These are phyloP conservation scores for Musa itinerans DNA, from an alignment of 176 grass and related monocot species.

Conservation along the genomic window DNA sequence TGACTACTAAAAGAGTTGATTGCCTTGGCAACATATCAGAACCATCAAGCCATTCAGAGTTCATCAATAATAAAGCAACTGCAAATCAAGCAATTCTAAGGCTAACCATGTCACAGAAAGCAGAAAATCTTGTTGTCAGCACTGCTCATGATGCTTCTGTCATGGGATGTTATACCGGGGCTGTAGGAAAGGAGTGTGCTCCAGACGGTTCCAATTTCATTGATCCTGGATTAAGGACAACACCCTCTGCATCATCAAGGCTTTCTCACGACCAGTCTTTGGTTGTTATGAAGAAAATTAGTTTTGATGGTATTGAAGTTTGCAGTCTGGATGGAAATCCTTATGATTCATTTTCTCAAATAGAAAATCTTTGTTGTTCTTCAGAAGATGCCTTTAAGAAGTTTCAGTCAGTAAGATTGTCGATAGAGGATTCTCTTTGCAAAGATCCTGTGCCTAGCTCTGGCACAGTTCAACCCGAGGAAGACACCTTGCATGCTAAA, in stretches of 20 bases:
- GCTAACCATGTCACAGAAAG: neutral
- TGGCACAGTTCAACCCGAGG: neutral
- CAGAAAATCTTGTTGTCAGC: neutral
- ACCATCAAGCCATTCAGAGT: neutral
- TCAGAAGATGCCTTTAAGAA: neutral
- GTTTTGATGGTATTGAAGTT: constrained; percentile 8
- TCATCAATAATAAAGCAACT: neutral
- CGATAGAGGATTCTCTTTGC: neutral
- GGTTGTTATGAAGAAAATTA: neutral
- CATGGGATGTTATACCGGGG: neutral
- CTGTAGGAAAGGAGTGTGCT: neutral
- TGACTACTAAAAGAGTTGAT: neutral
- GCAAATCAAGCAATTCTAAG: neutral
- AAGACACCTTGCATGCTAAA: neutral
- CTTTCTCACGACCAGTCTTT: neutral
- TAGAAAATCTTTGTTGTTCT: neutral
- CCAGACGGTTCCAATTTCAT: neutral
- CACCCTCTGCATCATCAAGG: neutral
- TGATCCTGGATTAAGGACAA: neutral
- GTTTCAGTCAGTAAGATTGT: neutral
- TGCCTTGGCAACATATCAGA: neutral
- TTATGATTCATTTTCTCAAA: neutral
- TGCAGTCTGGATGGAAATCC: neutral
- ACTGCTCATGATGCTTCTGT: neutral
- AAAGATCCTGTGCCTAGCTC: neutral